Conservation (phyloP, 2,329 filamentous ascomycete genomes). For the Trematosphaeria pertusa region DNA sequence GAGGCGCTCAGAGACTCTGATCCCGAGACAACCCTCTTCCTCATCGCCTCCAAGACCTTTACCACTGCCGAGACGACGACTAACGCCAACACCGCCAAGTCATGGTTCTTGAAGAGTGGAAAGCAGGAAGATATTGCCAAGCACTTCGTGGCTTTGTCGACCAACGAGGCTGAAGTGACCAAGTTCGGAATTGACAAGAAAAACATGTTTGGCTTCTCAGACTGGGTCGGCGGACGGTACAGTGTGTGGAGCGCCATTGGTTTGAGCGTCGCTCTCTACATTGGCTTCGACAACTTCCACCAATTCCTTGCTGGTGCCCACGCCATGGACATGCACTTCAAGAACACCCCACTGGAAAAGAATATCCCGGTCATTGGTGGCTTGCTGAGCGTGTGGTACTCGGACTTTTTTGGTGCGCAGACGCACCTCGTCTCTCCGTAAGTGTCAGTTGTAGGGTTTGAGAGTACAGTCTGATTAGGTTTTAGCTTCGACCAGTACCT, state of each 20-base stretch:
- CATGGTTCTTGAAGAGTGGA: slow-evolving; percentile 89
- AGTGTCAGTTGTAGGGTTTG: slow-evolving; percentile 48
- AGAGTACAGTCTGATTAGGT: slow-evolving; percentile 11
- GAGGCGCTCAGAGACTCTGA: slow-evolving; percentile 89
- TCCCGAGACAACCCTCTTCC: slow-evolving; percentile 98
- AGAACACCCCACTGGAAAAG: slow-evolving; percentile 84
- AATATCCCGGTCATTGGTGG: slow-evolving; percentile 95
- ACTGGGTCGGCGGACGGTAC: slow-evolving; percentile 98
- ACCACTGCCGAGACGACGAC: slow-evolving; percentile 97
- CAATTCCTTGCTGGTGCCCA: slow-evolving; percentile 94
- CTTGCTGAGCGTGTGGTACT: slow-evolving; percentile 97
- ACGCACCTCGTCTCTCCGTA: slow-evolving; percentile 96
- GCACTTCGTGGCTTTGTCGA: slow-evolving; percentile 98
- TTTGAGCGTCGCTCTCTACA: slow-evolving; percentile 90
- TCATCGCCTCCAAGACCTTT: slow-evolving; percentile 98
- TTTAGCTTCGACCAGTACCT: slow-evolving; percentile 95
- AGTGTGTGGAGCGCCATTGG: slow-evolving; percentile 99
- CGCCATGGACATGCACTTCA: slow-evolving; percentile 99
- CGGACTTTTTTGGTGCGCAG: slow-evolving; percentile 97
- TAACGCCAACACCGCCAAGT: slow-evolving; percentile 96
- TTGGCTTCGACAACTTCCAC: slow-evolving; percentile 97
- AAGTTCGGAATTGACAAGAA: slow-evolving; percentile 99
- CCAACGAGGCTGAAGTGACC: slow-evolving; percentile 92
- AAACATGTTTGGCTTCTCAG: slow-evolving; percentile 99
- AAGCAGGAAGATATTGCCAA: slow-evolving; percentile 88